A percentile compares a stretch with the other conserved stretches of the same genome.
Conservation (phyloP, 305 asterid species). For the Vinca major region DNA sequence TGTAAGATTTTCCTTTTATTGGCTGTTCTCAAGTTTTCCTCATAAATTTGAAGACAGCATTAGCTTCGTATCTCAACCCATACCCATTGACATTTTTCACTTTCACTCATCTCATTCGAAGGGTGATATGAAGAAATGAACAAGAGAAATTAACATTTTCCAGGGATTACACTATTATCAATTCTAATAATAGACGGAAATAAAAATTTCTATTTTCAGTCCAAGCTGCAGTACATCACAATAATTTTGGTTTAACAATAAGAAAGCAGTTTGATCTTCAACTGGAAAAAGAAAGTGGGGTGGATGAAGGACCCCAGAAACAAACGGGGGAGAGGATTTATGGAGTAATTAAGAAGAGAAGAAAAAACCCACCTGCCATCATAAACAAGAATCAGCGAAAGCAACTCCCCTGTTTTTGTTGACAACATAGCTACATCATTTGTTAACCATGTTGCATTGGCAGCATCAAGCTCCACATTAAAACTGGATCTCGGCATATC, state of each 20-base stretch:
- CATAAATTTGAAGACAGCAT: not conserved
- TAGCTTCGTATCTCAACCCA: not conserved
- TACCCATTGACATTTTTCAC: not conserved
- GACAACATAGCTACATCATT: conserved; percentile 93
- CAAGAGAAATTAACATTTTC: not conserved
- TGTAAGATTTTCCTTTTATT: not conserved
- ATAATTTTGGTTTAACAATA: not conserved
- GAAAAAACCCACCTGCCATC: conserved; percentile 64
- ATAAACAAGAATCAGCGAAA: conserved; percentile 72
- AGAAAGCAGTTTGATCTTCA: conserved; percentile 4
- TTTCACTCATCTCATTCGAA: not conserved
- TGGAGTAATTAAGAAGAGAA: not conserved
- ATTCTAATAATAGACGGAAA: not conserved
- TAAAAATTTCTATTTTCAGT: not conserved
- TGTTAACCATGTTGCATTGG: conserved; percentile 85
- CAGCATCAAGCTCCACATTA: conserved; percentile 82
- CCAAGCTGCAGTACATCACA: not conserved
- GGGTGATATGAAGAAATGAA: conserved; percentile 5
- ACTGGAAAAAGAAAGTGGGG: not conserved
- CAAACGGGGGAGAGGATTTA: not conserved
- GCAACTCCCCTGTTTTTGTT: conserved; percentile 89
- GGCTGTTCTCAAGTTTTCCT: not conserved
- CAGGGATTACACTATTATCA: not conserved
- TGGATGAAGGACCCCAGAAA: not conserved
- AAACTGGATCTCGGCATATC: conserved; percentile 78